Evolutionary conservation across 768 basidiomycete genomes (phyloP).

Genomic region (Lentinus tigrinus): DNA sequence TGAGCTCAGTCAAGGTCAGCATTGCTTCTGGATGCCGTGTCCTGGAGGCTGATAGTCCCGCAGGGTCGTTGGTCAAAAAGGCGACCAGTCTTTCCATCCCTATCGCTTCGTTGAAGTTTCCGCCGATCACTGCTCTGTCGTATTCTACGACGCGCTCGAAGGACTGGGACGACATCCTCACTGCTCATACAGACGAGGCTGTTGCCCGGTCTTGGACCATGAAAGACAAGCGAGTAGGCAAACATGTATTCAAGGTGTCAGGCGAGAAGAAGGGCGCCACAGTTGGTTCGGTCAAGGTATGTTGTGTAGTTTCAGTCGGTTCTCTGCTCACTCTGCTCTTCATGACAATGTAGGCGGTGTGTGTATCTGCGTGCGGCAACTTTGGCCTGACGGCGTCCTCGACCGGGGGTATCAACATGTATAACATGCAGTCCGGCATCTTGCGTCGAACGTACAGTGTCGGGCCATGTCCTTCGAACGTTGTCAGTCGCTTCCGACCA

Average conservation of each 20-base stretch:
- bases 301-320: no score
- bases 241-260: slow-evolving; percentile 63
- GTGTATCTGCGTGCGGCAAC: slow-evolving; percentile 93
- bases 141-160: slow-evolving; percentile 80
- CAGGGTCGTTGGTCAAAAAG: slow-evolving; percentile 83
- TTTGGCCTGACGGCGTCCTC: slow-evolving; percentile 87
- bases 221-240: slow-evolving; percentile 76
- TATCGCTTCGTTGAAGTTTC: slow-evolving; percentile 79
- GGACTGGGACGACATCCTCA: slow-evolving; percentile 97
- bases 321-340: background rate
- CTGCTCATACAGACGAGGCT: slow-evolving; percentile 82
- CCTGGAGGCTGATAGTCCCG: background rate
- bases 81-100: slow-evolving; percentile 77
- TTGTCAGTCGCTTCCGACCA: slow-evolving; percentile 36
- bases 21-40: background rate
- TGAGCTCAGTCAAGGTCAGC: slow-evolving; percentile 87
- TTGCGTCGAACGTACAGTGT: slow-evolving; percentile 75
- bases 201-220: slow-evolving; percentile 88
- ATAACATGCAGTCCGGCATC: slow-evolving; percentile 97
- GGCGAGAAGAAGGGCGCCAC: slow-evolving; percentile 44
- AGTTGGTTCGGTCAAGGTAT: slow-evolving; percentile 72
- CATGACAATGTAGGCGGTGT: slow-evolving; percentile 57
- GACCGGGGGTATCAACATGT: slow-evolving; percentile 79
- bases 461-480: slow-evolving; percentile 60
- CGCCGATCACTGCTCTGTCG: slow-evolving; percentile 74